Evolutionary conservation across 2,329 filamentous ascomycete genomes (phyloP).

Genomic region (Mariannaea sp.): DNA sequence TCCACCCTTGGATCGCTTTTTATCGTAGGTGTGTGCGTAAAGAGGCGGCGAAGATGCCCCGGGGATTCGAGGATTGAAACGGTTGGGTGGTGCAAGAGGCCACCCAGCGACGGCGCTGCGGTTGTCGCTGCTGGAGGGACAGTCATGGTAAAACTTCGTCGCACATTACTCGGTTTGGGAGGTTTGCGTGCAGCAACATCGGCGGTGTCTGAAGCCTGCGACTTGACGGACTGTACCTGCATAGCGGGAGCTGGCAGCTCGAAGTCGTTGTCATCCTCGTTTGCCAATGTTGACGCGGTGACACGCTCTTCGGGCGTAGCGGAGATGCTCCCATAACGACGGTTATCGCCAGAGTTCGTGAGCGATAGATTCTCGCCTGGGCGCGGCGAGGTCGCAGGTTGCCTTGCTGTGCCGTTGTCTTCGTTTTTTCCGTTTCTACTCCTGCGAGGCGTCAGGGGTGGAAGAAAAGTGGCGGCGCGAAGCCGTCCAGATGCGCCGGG

Average conservation of each 20-base stretch:
- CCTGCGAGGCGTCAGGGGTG: slow-evolving; percentile 32
- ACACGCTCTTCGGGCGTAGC: slow-evolving; percentile 45
- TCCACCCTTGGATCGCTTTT: slow-evolving; percentile 43
- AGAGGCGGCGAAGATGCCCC: slow-evolving; percentile 43
- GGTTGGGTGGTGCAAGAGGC: slow-evolving; percentile 27
- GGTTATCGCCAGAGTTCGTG: slow-evolving; percentile 44
- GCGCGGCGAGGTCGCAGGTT: slow-evolving; percentile 28
- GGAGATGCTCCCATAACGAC: slow-evolving; percentile 60
- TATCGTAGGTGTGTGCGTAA: slow-evolving; percentile 40
- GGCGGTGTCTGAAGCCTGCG: slow-evolving; percentile 31
- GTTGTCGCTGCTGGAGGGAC: slow-evolving; percentile 30
- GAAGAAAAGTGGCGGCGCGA: slow-evolving; percentile 41
- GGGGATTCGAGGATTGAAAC: slow-evolving; percentile 33
- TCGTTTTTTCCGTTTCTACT: slow-evolving; percentile 6
- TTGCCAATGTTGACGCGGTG: slow-evolving; percentile 30
- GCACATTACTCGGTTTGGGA: slow-evolving; percentile 36
- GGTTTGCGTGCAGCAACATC: slow-evolving; percentile 24
- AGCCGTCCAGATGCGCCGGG: slow-evolving; percentile 47
- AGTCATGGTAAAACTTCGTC: slow-evolving; percentile 45
- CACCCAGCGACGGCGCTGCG: slow-evolving; percentile 18
- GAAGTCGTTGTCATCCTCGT: slow-evolving; percentile 48
- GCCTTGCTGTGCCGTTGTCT: slow-evolving; percentile 8
- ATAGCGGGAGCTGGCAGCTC: slow-evolving; percentile 61
- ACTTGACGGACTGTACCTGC: slow-evolving; percentile 42
- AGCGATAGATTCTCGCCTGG: slow-evolving; percentile 48